Percentiles rank a stretch among this genome's conserved stretches.
Evolutionary conservation across 169 alveolate species (phyloP).

Genomic region (Prorocentrum cordatum): DNA sequence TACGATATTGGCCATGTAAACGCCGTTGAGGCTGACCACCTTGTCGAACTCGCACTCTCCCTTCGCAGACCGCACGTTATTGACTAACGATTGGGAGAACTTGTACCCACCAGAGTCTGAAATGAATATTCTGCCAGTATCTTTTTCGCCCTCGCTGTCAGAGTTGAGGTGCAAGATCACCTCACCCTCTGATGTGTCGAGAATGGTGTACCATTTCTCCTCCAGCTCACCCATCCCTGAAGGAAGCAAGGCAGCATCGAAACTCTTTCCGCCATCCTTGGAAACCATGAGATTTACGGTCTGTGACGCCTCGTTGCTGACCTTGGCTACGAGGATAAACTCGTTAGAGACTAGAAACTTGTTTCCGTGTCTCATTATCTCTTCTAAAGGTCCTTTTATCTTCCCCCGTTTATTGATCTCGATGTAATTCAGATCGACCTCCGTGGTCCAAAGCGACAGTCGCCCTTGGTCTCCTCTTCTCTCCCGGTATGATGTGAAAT

Average conservation of each 20-base stretch:
- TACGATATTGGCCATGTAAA: constrained; percentile 43
- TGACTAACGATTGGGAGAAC: constrained; percentile 45
- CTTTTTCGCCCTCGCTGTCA: neutral
- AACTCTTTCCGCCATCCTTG: too few relatives aligned
- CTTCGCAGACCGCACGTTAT: constrained; percentile 20
- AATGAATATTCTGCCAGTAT: constrained; percentile 36
- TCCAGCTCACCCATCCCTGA: constrained; percentile 68
- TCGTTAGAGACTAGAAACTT: too few relatives aligned
- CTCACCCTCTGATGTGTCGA: constrained; percentile 52
- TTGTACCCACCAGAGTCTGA: constrained; percentile 40
- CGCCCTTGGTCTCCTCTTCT: too few relatives aligned
- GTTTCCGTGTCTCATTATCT: too few relatives aligned
- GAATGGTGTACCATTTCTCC: constrained; percentile 53
- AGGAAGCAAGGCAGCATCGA: constrained; percentile 51
- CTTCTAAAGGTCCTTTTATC: too few relatives aligned
- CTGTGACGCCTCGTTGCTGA: too few relatives aligned
- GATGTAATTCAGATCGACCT: too few relatives aligned
- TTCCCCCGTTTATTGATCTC: too few relatives aligned
- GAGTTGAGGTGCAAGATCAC: constrained; percentile 35
- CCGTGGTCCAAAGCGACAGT: too few relatives aligned
- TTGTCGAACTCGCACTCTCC: constrained; percentile 42
- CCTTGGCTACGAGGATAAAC: too few relatives aligned
- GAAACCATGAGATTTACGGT: too few relatives aligned
- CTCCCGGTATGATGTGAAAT: too few relatives aligned
- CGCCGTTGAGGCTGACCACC: constrained; percentile 41